Conservation (phyloP, 495 filamentous ascomycete genomes). For the Aspergillus haitiensis region DNA sequence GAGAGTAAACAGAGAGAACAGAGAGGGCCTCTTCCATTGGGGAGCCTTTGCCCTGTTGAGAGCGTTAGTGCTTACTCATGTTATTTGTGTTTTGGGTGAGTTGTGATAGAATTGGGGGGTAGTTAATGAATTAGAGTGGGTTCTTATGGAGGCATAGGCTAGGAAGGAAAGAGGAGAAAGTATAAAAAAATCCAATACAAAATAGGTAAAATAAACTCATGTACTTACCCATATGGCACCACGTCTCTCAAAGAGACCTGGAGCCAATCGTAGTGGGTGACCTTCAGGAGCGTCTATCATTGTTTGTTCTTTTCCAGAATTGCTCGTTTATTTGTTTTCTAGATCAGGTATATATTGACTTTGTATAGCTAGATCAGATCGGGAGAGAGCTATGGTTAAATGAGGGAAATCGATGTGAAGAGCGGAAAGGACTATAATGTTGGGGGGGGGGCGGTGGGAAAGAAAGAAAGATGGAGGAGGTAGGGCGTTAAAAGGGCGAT, state of each 20-base stretch:
- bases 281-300: conserved; percentile 7
- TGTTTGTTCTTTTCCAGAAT: not conserved
- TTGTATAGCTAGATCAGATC: not conserved
- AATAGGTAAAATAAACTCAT: too few species aligned
- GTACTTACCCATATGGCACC: conserved; percentile 7
- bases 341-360: not conserved
- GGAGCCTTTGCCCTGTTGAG: conserved; percentile 1
- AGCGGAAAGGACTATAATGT: too few species aligned
- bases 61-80: too few species aligned
- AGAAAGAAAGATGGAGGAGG: too few species aligned
- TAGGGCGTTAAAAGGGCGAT: too few species aligned
- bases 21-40: conserved; percentile 1
- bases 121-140: not conserved
- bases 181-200: not conserved
- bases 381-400: not conserved
- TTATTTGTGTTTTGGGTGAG: too few species aligned
- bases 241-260: not conserved
- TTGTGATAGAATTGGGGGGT: not conserved
- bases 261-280: not conserved
- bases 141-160: not conserved
- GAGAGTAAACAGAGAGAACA: conserved; percentile 7
- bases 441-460: too few species aligned
- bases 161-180: not conserved
- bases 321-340: not conserved
- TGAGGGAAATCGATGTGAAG: too few species aligned